Percentiles rank a stretch among this genome's conserved stretches.
Conservation (phyloP, 1,284 basidiomycete genomes). For the Cystobasidium sp. region DNA sequence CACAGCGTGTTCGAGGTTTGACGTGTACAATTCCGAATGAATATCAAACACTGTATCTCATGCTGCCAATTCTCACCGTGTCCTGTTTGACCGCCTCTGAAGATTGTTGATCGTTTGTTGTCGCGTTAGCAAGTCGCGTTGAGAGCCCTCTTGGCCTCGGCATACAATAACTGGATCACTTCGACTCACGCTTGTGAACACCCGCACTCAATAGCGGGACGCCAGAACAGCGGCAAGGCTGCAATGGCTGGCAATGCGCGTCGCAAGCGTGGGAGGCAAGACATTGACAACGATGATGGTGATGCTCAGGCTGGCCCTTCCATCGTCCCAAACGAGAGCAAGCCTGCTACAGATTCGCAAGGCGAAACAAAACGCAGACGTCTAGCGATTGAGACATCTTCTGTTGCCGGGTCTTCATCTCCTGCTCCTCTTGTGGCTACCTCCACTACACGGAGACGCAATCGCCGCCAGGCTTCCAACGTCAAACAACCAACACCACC, state of each 20-base stretch:
- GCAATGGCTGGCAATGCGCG: constrained; percentile 5
- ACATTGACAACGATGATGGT: constrained; percentile 12
- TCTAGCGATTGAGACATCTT: background rate
- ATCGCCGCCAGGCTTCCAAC: background rate
- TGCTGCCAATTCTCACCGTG: too few species aligned
- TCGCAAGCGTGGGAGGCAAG: constrained; percentile 21
- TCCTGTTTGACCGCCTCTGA: too few species aligned
- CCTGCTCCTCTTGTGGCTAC: background rate
- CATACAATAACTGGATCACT: too few species aligned
- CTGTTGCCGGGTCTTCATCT: background rate
- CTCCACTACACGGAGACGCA: background rate
- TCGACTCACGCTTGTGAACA: too few species aligned
- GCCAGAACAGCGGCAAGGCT: too few species aligned
- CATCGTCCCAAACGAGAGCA: background rate
- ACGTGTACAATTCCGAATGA: too few species aligned
- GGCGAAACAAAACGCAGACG: background rate
- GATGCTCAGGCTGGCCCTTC: background rate
- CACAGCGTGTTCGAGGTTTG: too few species aligned
- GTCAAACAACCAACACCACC: background rate
- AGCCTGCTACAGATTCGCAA: background rate
- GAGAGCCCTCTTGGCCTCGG: too few species aligned
- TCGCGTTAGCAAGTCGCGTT: too few species aligned
- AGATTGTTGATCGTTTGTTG: too few species aligned
- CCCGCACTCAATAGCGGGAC: too few species aligned
- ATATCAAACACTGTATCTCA: too few species aligned